phyloP scores from a whole-genome alignment of 129 eudicot genomes.

The Artemisia argyi region DNA sequence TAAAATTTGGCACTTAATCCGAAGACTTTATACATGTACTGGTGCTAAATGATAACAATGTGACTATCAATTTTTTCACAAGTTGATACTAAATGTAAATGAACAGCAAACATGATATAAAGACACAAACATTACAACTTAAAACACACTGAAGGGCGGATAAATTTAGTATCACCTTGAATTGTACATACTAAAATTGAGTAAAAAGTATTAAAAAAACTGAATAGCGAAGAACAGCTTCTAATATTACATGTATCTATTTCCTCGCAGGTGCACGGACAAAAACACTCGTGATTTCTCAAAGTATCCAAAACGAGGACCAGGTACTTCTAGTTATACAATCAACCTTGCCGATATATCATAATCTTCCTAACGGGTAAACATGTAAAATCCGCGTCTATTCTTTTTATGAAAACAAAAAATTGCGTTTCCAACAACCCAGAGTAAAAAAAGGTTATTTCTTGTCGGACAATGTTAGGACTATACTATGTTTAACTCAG shows the following conservation, averaged over 20 bases:
- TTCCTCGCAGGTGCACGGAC: background rate
- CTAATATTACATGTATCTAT: background rate
- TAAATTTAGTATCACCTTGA: background rate
- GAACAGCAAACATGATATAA: background rate
- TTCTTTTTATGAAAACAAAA: no score
- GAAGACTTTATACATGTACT: no score
- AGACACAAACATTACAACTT: slow-evolving; percentile 1
- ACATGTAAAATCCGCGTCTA: no score
- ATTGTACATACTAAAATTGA: background rate
- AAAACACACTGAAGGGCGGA: background rate
- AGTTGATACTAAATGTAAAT: background rate
- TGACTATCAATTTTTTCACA: background rate
- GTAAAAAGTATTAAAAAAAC: background rate
- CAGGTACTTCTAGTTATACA: background rate
- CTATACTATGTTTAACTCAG: background rate
- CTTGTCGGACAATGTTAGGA: background rate
- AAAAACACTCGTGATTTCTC: background rate
- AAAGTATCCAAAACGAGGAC: background rate
- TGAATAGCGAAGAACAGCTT: slow-evolving; percentile 1
- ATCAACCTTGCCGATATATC: slow-evolving; percentile 4
- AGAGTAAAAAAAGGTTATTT: background rate
- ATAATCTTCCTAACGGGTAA: background rate
- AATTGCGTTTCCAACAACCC: background rate
- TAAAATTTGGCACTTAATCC: no score
- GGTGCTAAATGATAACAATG: background rate